phyloP scores from a whole-genome alignment of 2,329 filamentous ascomycete species.

The Epichloe uncinata region DNA sequence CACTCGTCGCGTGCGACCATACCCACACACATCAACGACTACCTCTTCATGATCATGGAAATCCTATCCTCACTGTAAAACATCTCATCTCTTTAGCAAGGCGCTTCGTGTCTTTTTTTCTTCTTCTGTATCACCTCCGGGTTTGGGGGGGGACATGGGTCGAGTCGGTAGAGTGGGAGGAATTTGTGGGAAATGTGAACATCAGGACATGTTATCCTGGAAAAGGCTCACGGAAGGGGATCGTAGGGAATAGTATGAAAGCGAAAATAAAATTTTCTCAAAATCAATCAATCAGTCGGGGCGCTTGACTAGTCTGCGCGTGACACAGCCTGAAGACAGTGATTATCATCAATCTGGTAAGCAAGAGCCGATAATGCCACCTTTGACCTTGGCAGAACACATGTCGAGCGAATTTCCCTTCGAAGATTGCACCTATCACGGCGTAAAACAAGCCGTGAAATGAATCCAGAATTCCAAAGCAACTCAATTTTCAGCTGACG shows the following conservation, averaged over 20 bases:
- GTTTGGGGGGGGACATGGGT: neutral
- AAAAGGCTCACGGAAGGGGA: neutral
- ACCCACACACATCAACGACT: neutral
- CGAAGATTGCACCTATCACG: too few species aligned
- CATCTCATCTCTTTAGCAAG: constrained; percentile 21
- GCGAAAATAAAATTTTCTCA: neutral
- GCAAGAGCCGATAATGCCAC: too few species aligned
- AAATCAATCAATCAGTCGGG: neutral
- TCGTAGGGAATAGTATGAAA: neutral
- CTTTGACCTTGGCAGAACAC: too few species aligned
- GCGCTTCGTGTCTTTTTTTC: constrained; percentile 19
- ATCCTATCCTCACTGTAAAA: constrained; percentile 18
- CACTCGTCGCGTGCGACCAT: neutral
- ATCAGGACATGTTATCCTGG: neutral
- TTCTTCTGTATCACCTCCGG: neutral
- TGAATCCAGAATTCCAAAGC: too few species aligned
- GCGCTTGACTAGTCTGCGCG: neutral
- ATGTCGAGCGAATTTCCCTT: too few species aligned
- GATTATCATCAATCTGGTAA: too few species aligned
- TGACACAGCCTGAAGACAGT: neutral
- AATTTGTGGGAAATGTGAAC: neutral
- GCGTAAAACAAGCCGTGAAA: too few species aligned
- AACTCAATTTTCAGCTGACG: too few species aligned
- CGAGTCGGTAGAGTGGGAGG: neutral
- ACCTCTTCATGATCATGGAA: constrained; percentile 8